Evolutionary conservation across 2,329 filamentous ascomycete species (phyloP).

Genomic region (Aureobasidium melanogenum): DNA sequence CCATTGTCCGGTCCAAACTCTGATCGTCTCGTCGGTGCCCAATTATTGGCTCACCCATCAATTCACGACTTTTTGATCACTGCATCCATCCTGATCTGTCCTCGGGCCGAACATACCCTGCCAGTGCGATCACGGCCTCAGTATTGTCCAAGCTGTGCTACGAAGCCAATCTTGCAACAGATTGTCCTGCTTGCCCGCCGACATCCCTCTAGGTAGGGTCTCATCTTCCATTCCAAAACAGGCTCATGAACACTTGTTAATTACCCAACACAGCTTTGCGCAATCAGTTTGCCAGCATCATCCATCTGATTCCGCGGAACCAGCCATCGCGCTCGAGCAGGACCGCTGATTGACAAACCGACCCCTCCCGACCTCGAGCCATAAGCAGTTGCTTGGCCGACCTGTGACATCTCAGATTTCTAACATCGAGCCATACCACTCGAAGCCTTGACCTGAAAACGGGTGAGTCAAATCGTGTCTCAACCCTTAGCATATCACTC

Average conservation of each 20-base stretch:
- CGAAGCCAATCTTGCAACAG: slow-evolving; percentile 4
- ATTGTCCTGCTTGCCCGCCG: background rate
- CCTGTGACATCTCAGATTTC: background rate
- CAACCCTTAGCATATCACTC: background rate
- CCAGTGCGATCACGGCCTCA: background rate
- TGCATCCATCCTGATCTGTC: slow-evolving; percentile 3
- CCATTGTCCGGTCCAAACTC: slow-evolving; percentile 9
- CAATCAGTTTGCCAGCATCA: background rate
- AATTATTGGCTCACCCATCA: background rate
- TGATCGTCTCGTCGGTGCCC: slow-evolving; percentile 2
- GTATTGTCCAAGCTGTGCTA: background rate
- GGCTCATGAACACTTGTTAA: background rate
- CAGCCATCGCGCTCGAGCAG: background rate
- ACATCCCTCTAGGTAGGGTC: background rate
- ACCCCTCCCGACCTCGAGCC: background rate
- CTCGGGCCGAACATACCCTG: slow-evolving; percentile 3
- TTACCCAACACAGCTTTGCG: background rate
- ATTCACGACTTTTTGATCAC: background rate
- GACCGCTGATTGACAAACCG: background rate
- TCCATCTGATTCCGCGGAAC: background rate
- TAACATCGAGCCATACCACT: background rate
- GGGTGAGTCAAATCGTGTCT: slow-evolving; percentile 1
- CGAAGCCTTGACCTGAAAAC: background rate
- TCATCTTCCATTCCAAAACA: background rate
- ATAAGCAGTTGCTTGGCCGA: background rate